Evolutionary conservation across 495 filamentous ascomycete genomes (phyloP).

Genomic region (Xylaria acuta): DNA sequence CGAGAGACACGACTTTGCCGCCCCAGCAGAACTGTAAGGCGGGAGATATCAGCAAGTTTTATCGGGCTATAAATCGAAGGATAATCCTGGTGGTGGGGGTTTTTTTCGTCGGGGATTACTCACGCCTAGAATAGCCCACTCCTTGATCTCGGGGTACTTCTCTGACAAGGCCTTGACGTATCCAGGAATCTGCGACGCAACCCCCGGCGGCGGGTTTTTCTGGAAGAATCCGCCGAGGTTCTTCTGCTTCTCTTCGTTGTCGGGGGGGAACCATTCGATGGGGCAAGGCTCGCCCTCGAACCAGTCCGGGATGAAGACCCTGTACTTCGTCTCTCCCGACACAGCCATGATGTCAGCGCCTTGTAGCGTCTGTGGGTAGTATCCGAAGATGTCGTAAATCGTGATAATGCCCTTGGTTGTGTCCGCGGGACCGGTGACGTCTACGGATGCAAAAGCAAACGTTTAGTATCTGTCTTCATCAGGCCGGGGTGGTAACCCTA

Average conservation of each 20-base stretch:
- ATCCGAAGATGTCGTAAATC: constrained; percentile 78
- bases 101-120: constrained; percentile 24
- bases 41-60: not conserved
- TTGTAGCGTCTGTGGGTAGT: constrained; percentile 71
- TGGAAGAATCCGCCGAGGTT: constrained; percentile 79
- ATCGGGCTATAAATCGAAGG: not conserved
- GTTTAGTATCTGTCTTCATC: not conserved
- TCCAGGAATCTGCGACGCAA: constrained; percentile 66
- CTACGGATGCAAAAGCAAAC: constrained; percentile 37
- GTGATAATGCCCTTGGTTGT: constrained; percentile 65
- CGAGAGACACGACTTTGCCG: constrained; percentile 69
- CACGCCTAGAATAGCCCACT: constrained; percentile 84
- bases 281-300: constrained; percentile 65
- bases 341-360: constrained; percentile 73
- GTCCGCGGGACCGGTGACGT: constrained; percentile 65
- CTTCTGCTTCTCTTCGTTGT: constrained; percentile 80
- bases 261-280: constrained; percentile 71
- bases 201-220: constrained; percentile 66
- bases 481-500: not conserved
- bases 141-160: constrained; percentile 66
- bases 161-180: constrained; percentile 63
- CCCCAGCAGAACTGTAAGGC: constrained; percentile 81
- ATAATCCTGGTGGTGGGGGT: not conserved
- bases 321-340: constrained; percentile 56
- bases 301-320: constrained; percentile 73